Evolutionary conservation across 371 early-diverging fungal genomes (phyloP), one percentile per base, ranked within the genome.

Genomic region (Nematocida displodere): DNA sequence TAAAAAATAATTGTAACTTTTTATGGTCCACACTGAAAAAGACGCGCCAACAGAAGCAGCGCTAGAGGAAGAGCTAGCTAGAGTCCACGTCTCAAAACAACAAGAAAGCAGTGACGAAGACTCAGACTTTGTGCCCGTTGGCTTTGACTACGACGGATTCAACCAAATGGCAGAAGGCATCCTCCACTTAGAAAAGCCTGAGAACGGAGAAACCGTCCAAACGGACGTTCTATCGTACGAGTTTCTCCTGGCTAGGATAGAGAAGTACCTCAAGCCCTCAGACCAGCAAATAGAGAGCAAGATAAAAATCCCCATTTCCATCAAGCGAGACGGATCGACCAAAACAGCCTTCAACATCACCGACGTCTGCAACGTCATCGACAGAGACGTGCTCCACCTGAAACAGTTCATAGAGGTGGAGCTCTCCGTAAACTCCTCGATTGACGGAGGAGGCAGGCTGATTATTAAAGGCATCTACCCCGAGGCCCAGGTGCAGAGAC

Each of bases 381-480:
- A 91, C 82, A 90, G 99, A 81, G 87, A 89, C 58, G 89, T 91
- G 22, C 93, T 95, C 44, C 98, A 97, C 86, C 87, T 99, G 39
- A 92, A 92, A 80, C 92, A 93, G 83, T 99, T 89, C 86, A 86
- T 97, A 81, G 94, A 91, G 83, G 89, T 93, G 48, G 97, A 97
- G 87, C 87, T 99, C 88, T 94, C 95, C 85, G 93, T 95, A 15
- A 90, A 88, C 40, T 98, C 97, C 44, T 93, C 96, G 26, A 87
- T 95, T 55, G 97, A 97, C 82, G 91, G 92, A 67, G 87, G 87
- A 53, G 90, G 91, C 80, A 88, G 93, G 40, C 84, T 99, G 64
- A 86, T 95, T 48, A 92, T 99, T 85, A 92, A 93, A 88, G 99
- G 99, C 63, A 88, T 90, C 65, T 97, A 93, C 90, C 91, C 92